A percentile compares a stretch with the other conserved stretches of the same genome.
Conservation (phyloP, 768 basidiomycete species). For the Amanita inopinata region DNA sequence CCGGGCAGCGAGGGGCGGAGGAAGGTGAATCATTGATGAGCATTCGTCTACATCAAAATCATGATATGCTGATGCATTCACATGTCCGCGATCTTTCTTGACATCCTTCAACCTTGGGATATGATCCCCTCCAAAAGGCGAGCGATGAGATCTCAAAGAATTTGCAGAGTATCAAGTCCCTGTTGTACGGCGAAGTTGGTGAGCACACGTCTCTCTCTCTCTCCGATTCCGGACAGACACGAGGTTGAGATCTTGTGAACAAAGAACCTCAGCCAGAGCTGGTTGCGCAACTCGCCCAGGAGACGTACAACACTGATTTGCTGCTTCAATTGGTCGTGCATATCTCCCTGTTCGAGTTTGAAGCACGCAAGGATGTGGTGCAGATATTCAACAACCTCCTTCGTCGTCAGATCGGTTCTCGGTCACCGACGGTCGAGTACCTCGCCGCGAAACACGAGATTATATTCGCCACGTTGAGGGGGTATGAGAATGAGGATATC, state of each 20-base stretch:
- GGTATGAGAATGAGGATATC: constrained; percentile 93
- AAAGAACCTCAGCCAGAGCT: constrained; percentile 80
- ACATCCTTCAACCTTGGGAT: background rate
- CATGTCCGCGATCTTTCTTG: constrained; percentile 8
- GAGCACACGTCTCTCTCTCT: constrained; percentile 21
- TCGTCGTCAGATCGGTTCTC: constrained; percentile 83
- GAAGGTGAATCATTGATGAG: constrained; percentile 45
- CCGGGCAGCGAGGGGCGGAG: constrained; percentile 69
- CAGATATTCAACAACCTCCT: constrained; percentile 86
- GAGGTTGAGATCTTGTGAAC: constrained; percentile 7
- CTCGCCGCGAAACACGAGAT: constrained; percentile 64
- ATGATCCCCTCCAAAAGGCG: constrained; percentile 39
- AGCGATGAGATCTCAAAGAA: constrained; percentile 85
- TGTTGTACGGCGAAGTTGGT: constrained; percentile 88
- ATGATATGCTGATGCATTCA: constrained; percentile 3
- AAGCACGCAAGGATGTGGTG: constrained; percentile 79
- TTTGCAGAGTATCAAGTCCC: constrained; percentile 80
- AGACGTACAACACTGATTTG: constrained; percentile 88
- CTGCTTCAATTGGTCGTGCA: constrained; percentile 72
- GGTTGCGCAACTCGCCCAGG: constrained; percentile 90
- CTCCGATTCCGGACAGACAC: constrained; percentile 3
- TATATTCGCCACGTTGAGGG: constrained; percentile 77
- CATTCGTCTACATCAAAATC: background rate
- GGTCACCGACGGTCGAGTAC: constrained; percentile 96
- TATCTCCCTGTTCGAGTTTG: constrained; percentile 87